These are phyloP conservation scores for Lablab purpureus DNA, from an alignment of 306 rosid genomes.

Conservation along the genomic window DNA sequence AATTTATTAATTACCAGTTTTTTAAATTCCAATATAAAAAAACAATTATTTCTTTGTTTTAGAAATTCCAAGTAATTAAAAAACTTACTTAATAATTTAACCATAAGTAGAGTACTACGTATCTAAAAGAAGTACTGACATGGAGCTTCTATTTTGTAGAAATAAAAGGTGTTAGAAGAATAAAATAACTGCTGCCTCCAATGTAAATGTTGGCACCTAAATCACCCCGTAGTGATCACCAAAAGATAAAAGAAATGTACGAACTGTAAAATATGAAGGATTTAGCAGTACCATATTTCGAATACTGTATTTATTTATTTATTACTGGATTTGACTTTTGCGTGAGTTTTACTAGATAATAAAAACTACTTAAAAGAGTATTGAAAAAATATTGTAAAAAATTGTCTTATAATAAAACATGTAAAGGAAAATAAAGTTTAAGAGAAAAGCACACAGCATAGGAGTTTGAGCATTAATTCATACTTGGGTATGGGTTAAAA, in stretches of 20 bases:
- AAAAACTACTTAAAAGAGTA: background rate
- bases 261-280: background rate
- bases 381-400: background rate
- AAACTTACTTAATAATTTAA: too few species aligned
- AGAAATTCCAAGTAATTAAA: too few species aligned
- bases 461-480: background rate
- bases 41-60: too few species aligned
- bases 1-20: too few species aligned
- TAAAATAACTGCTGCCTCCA: background rate
- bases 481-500: too few species aligned
- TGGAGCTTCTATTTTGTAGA: background rate
- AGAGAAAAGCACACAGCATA: background rate
- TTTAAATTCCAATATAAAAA: too few species aligned
- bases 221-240: background rate
- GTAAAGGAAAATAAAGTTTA: background rate
- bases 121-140: background rate
- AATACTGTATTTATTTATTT: background rate
- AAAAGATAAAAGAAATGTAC: background rate
- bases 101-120: too few species aligned
- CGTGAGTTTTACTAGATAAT: background rate
- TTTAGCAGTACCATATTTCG: background rate
- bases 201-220: too few species aligned
- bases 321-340: background rate
- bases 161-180: background rate
- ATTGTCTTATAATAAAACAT: background rate